Evolutionary conservation across 371 early-diverging fungal genomes (phyloP).

Genomic region (Mucor ambiguus): DNA sequence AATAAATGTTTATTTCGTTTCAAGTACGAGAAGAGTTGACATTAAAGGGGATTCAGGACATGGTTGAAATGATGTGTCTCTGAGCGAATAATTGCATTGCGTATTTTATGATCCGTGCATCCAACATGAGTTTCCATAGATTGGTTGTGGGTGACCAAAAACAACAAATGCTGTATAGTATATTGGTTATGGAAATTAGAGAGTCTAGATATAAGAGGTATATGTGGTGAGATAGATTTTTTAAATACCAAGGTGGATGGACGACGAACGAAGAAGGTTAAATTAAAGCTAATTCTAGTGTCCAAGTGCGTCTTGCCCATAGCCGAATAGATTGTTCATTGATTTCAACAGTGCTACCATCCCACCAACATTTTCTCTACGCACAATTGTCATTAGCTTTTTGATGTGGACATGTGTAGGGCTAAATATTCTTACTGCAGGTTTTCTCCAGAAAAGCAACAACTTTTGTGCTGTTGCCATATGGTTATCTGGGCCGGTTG

Average conservation of each 20-base stretch:
- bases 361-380: constrained; percentile 84
- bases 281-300: constrained; percentile 51
- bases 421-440: constrained; percentile 53
- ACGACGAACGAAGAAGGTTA: not conserved
- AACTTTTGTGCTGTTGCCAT: constrained; percentile 75
- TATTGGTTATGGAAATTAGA: not conserved
- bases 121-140: too few species aligned
- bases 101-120: too few species aligned
- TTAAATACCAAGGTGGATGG: not conserved
- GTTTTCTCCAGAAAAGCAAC: constrained; percentile 77
- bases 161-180: not conserved
- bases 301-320: constrained; percentile 83
- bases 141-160: too few species aligned
- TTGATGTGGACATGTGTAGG: too few species aligned
- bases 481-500: constrained; percentile 70
- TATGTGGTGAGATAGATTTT: not conserved
- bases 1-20: not conserved
- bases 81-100: too few species aligned
- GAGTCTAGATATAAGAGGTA: not conserved
- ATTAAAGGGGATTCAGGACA: not conserved
- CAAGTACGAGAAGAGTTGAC: not conserved
- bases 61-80: not conserved
- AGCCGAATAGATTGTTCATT: constrained; percentile 58
- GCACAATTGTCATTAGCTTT: too few species aligned
- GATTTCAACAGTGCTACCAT: constrained; percentile 65